These are phyloP conservation scores for Rostrohypoxylon terebratum DNA, from an alignment of 495 filamentous ascomycete species.

Conservation along the genomic window DNA sequence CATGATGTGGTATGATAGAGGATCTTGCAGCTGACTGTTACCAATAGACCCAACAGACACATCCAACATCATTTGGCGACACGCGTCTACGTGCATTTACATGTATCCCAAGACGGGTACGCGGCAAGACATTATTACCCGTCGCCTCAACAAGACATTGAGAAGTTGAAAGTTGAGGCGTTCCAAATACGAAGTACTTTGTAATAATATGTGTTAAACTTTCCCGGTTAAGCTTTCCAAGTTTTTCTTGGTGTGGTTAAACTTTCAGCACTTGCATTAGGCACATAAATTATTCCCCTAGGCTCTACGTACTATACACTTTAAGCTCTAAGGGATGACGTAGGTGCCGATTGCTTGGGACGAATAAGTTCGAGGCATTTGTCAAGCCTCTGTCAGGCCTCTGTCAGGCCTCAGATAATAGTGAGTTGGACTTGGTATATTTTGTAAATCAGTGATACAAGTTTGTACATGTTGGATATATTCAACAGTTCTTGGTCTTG, in stretches of 20 bases:
- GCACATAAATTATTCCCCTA: constrained; percentile 32
- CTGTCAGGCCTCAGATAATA: too few relatives aligned
- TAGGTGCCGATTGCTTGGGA: constrained; percentile 32
- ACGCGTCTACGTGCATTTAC: constrained; percentile 4
- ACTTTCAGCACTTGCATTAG: constrained; percentile 10
- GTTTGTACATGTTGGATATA: background rate
- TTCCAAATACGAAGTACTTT: too few relatives aligned
- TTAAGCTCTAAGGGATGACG: constrained; percentile 32
- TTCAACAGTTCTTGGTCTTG: background rate
- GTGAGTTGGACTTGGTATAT: background rate
- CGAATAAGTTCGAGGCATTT: background rate
- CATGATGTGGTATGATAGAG: constrained; percentile 9
- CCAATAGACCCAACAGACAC: constrained; percentile 24
- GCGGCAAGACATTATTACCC: background rate
- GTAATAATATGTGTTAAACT: background rate
- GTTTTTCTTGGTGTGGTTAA: constrained; percentile 11
- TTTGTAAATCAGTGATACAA: background rate
- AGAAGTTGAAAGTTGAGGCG: background rate
- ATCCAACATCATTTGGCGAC: constrained; percentile 9
- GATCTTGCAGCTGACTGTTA: constrained; percentile 11
- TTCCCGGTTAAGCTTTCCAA: constrained; percentile 2
- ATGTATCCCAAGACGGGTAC: background rate
- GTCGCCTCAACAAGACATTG: background rate
- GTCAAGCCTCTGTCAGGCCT: background rate
- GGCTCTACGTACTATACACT: background rate